Evolutionary conservation across 1,139 yeast genomes (phyloP), one percentile per base, ranked within the genome.

Genomic region (Geotrichum cucujoidarum): DNA sequence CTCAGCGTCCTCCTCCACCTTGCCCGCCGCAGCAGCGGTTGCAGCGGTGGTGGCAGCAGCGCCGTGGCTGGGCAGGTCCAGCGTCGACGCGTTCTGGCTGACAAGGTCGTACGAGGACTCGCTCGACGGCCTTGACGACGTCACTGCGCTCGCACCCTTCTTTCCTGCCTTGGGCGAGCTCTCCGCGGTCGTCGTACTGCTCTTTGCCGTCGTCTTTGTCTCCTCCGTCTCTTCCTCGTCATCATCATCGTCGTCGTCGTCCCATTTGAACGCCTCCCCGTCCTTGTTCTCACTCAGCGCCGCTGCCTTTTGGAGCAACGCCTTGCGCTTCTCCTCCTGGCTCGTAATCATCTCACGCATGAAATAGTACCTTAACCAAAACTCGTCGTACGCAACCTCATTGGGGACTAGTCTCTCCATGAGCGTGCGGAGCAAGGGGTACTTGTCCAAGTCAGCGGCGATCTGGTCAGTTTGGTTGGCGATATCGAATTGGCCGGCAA

Each of bases 341-440:
- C 74, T 75, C 40, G 78, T 71, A 41, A 88, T 77, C 54, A 74
- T 73, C 16, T 68, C 66, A 49, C 78, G 78, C 62, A 77, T 73
- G 51, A 68, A 71, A 63, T 79, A 85, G 66, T 87, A 90, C 41
- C 82, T 74, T 40, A 71, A 69, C 97, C 97, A 90, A 63, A 90
- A 90, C 40, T 71, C 70, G 27, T 74, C 70, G 56, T 80, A 83
- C 1, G 79, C 59, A 14, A 87, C 68, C 54, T 75, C 65, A 6
- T 44, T 42, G 0, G 95, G 95, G 1, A 87, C 95, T 11, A 89
- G 62, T 17, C 71, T 70, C 49, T 80, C 79, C 80, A 80, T 80
- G 41, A 85, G 66, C 35, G 69, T 69, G 29, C 74, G 69, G 53
- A 89, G 73, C 16, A 81, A 75, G 16, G 79, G 74, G 55, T 80